Percentiles rank a stretch among this genome's conserved stretches.
Conservation (phyloP, 192 early-diverging fungal species). For the Coemansia erecta region DNA sequence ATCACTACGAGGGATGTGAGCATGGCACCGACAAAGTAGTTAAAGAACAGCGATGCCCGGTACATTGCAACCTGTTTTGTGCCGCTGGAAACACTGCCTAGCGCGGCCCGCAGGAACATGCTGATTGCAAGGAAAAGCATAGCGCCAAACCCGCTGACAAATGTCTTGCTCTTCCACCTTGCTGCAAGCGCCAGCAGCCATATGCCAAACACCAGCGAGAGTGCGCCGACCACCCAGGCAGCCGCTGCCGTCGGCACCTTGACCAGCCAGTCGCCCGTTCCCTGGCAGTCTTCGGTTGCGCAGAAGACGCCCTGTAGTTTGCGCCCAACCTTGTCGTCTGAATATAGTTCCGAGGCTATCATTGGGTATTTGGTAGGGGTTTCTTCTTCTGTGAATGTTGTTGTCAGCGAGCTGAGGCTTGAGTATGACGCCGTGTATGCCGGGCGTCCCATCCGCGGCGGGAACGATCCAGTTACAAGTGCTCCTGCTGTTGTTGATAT, state of each 20-base stretch:
- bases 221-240: constrained; percentile 15
- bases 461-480: not conserved
- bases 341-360: not conserved
- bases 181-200: constrained; percentile 1
- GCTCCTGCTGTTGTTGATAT: not conserved
- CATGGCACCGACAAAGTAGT: constrained; percentile 8
- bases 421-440: constrained; percentile 3
- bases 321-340: constrained; percentile 2
- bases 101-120: constrained; percentile 22
- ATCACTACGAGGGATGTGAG: not conserved
- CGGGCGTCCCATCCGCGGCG: constrained; percentile 2
- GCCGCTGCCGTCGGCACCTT: constrained; percentile 5
- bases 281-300: constrained; percentile 3
- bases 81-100: not conserved
- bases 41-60: constrained; percentile 12
- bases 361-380: not conserved
- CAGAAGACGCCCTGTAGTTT: constrained; percentile 2
- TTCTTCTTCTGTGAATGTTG: not conserved
- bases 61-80: constrained; percentile 8
- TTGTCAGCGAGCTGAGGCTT: not conserved
- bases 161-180: not conserved
- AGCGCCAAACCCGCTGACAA: not conserved
- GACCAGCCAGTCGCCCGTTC: constrained; percentile 26
- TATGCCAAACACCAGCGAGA: constrained; percentile 3
- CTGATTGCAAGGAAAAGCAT: constrained; percentile 5